Evolutionary conservation across 768 basidiomycete species (phyloP).

Genomic region (Lactarius vividus): DNA sequence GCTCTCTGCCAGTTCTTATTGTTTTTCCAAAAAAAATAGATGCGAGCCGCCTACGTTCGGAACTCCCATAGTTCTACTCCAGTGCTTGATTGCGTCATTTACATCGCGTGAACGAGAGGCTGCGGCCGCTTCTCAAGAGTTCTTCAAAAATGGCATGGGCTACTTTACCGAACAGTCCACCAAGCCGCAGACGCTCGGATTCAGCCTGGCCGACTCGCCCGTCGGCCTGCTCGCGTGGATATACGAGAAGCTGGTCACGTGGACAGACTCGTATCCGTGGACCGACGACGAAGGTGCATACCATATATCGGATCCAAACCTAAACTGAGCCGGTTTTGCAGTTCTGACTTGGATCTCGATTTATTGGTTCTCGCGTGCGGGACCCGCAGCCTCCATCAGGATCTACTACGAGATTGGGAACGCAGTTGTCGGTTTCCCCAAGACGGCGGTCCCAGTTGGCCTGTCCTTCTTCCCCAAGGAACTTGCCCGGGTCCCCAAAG

Average conservation of each 20-base stretch:
- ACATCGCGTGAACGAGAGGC: constrained; percentile 39
- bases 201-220: constrained; percentile 54
- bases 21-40: not conserved
- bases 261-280: constrained; percentile 50
- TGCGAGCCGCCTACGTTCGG: constrained; percentile 28
- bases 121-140: constrained; percentile 34
- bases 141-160: constrained; percentile 36
- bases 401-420: constrained; percentile 55
- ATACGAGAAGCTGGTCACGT: constrained; percentile 33
- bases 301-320: not conserved
- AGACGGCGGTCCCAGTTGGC: constrained; percentile 43
- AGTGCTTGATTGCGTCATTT: constrained; percentile 34
- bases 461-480: constrained; percentile 54
- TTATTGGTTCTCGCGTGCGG: constrained; percentile 56
- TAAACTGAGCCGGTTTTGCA: constrained; percentile 30
- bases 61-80: constrained; percentile 34
- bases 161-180: constrained; percentile 41
- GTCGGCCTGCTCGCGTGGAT: constrained; percentile 40
- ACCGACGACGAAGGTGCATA: constrained; percentile 49
- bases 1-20: not conserved
- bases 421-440: not conserved
- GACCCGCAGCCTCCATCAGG: constrained; percentile 54
- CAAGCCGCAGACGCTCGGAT: constrained; percentile 40
- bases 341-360: constrained; percentile 61
- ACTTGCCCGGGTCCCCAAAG: constrained; percentile 34